Evolutionary conservation across 345 rosid species (phyloP).

Genomic region (Heritiera littoralis): DNA sequence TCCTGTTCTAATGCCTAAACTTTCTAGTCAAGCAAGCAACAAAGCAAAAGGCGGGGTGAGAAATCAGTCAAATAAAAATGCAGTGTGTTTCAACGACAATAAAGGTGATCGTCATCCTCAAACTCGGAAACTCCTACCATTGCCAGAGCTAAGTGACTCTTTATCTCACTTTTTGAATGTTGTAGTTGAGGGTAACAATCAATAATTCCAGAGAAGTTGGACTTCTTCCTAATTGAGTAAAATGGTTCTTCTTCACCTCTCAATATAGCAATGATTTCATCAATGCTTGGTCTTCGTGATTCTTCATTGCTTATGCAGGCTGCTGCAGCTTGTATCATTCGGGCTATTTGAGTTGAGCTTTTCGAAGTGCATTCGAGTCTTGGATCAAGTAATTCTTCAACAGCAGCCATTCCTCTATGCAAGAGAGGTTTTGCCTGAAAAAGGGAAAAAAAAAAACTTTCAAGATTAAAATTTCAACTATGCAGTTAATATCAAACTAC

Average conservation of each 20-base stretch:
- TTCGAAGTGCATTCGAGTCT: slow-evolving; percentile 38
- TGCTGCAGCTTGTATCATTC: slow-evolving; percentile 74
- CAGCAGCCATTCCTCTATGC: slow-evolving; percentile 59
- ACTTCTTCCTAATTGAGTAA: slow-evolving; percentile 40
- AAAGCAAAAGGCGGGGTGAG: background rate
- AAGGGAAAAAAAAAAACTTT: background rate
- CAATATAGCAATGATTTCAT: slow-evolving; percentile 53
- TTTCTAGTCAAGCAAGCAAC: slow-evolving; percentile 23
- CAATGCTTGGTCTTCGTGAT: slow-evolving; percentile 61
- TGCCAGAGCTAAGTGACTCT: slow-evolving; percentile 79
- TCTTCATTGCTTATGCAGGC: slow-evolving; percentile 74
- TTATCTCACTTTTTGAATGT: slow-evolving; percentile 73
- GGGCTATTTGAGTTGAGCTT: slow-evolving; percentile 45
- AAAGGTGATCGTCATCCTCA: slow-evolving; percentile 63
- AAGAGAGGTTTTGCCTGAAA: slow-evolving; percentile 79
- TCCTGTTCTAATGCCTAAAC: slow-evolving; percentile 20
- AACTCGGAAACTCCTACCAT: slow-evolving; percentile 80
- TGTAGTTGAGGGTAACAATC: slow-evolving; percentile 68
- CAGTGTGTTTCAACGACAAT: slow-evolving; percentile 43
- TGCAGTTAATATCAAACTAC: background rate
- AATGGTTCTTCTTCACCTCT: slow-evolving; percentile 56
- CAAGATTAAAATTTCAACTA: background rate
- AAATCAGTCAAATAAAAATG: background rate
- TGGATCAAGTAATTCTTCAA: slow-evolving; percentile 75
- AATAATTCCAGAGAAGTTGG: slow-evolving; percentile 56